phyloP scores from a whole-genome alignment of 2,329 filamentous ascomycete species.

The Paraconiothyrium brasiliense region DNA sequence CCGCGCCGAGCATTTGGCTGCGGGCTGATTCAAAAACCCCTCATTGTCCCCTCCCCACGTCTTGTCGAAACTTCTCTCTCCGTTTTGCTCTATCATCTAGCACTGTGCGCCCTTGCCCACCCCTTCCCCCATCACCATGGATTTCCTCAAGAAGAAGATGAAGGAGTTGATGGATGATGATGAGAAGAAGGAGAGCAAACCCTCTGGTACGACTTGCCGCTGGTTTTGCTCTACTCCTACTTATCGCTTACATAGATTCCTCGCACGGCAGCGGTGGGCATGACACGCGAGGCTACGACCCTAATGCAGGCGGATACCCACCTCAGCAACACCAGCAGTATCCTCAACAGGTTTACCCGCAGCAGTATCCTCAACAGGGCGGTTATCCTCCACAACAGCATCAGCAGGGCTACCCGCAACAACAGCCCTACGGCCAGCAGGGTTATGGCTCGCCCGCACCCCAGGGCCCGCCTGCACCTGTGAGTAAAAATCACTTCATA shows the following conservation, averaged over 20 bases:
- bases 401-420: conserved; percentile 31
- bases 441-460: conserved; percentile 34
- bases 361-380: conserved; percentile 21
- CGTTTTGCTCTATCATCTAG: conserved; percentile 6
- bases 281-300: conserved; percentile 20
- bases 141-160: conserved; percentile 59
- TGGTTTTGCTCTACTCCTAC: conserved; percentile 3
- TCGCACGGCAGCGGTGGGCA: conserved; percentile 18
- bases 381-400: conserved; percentile 24
- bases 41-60: conserved; percentile 18
- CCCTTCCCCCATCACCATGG: conserved; percentile 42
- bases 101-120: neutral
- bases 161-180: conserved; percentile 56
- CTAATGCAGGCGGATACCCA: conserved; percentile 30
- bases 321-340: conserved; percentile 21
- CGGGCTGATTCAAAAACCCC: conserved; percentile 30
- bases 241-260: conserved; percentile 10
- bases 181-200: conserved; percentile 46
- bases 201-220: conserved; percentile 22
- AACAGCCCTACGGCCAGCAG: conserved; percentile 27
- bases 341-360: conserved; percentile 27
- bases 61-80: conserved; percentile 20
- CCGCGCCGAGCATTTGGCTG: conserved; percentile 22
- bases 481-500: conserved; percentile 6
- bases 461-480: conserved; percentile 36